Base-by-base conservation (phyloP, 257 asterid genomes). In the Solanum chmielewskii region DNA sequence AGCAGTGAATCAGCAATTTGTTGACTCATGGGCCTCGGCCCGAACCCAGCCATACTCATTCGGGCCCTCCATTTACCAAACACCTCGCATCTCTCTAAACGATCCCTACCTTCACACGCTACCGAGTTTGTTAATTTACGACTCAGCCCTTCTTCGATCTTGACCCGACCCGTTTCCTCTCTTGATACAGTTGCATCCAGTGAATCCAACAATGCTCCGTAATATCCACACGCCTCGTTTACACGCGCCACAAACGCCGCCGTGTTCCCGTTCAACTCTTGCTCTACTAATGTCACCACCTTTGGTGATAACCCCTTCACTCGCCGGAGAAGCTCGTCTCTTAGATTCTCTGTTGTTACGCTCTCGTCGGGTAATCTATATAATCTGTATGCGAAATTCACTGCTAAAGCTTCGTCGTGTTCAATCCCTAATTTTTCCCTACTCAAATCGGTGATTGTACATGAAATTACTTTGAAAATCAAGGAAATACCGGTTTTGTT, bases 51-150 rank as follows among this genome's bases (percentile, higher is more conserved):
- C 98, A 96, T 94, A 73, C 93, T 80, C 91, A 96, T 44, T 33
- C 98, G 93, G 90, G 97, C 95, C 94, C 95, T 91, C 98, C 98
- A 96, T 90, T 96, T 96, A 31, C 98, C 98, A 70, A 90, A 93
- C 87, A 96, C 95, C 66, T 96, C 98, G 89, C 98, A 93, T 59
- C 98, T 93, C 76, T 96, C 98, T 1, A 94, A 93, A 0, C 98
- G 98, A 83, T 96, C 96, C 90, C 92, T 91, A 52, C 98, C 97
- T 87, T 96, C 98, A 89, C 98, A 94, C 93, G 97, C 98, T 59
- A 96, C 93, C 92, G 98, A 92, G 94, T 96, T 96, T 2, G 78
- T 86, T 62, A 96, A 87, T 76, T 86, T 94, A 68, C 98, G 93
- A 84, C 96, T 91, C 92, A 96, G 89, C 31, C 95, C 98, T 66